Evolutionary conservation across 2,329 filamentous ascomycete species (phyloP).

Genomic region (Metarhizium guizhouense): DNA sequence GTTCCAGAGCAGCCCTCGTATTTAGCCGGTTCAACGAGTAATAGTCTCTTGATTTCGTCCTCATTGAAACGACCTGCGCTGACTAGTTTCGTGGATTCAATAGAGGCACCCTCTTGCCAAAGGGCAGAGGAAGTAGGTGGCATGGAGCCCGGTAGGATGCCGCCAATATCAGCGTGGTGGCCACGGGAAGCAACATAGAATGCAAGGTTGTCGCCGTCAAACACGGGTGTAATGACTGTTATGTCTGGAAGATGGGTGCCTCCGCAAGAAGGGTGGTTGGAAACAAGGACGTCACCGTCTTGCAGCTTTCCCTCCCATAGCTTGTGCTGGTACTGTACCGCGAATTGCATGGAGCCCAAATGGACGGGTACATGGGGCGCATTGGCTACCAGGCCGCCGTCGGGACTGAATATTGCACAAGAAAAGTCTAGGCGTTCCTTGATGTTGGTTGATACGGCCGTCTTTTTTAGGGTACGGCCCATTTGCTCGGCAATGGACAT

Average conservation of each 20-base stretch:
- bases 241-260: slow-evolving; percentile 31
- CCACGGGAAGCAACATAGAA: slow-evolving; percentile 54
- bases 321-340: slow-evolving; percentile 58
- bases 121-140: slow-evolving; percentile 62
- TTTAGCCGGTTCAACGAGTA: slow-evolving; percentile 65
- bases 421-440: slow-evolving; percentile 77
- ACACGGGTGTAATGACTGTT: slow-evolving; percentile 27
- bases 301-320: slow-evolving; percentile 49
- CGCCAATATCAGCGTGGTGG: slow-evolving; percentile 48
- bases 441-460: slow-evolving; percentile 68
- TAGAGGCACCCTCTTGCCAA: slow-evolving; percentile 55
- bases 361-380: slow-evolving; percentile 70
- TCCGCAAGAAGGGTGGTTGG: slow-evolving; percentile 25
- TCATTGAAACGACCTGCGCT: slow-evolving; percentile 73
- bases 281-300: slow-evolving; percentile 27
- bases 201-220: slow-evolving; percentile 31
- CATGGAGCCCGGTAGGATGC: slow-evolving; percentile 76
- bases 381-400: slow-evolving; percentile 65
- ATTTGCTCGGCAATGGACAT: slow-evolving; percentile 83
- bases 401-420: slow-evolving; percentile 68
- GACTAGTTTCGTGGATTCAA: slow-evolving; percentile 62
- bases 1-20: slow-evolving; percentile 72
- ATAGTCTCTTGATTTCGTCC: slow-evolving; percentile 59
- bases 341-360: slow-evolving; percentile 72
- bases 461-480: slow-evolving; percentile 72